A percentile compares a stretch with the other conserved stretches of the same genome.
phyloP scores from a whole-genome alignment of 2,329 filamentous ascomycete species.

The Leptographium galeiforme region DNA sequence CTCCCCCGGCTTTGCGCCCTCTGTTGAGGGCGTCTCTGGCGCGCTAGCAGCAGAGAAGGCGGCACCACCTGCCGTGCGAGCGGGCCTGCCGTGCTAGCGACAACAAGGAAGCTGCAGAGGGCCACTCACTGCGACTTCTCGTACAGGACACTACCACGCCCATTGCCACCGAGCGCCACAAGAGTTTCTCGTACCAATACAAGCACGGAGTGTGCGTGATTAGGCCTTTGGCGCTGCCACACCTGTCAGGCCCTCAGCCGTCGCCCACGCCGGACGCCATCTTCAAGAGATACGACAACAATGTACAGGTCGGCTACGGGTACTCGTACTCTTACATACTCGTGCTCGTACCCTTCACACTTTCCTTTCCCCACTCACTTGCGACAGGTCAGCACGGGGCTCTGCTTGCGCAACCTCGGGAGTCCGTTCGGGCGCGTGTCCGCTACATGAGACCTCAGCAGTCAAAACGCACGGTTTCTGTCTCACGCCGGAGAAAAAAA shows the following conservation, averaged over 20 bases:
- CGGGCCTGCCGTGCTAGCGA: background rate
- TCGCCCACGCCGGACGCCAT: background rate
- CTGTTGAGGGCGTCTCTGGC: background rate
- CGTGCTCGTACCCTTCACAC: too few species aligned
- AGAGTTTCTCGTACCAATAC: too few species aligned
- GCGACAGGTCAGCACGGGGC: too few species aligned
- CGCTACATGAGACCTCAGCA: background rate
- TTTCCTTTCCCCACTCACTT: too few species aligned
- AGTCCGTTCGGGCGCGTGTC: background rate
- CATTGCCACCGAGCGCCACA: too few species aligned
- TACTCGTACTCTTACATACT: too few species aligned
- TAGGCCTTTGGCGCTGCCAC: too few species aligned
- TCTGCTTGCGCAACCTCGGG: background rate
- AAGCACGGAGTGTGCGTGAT: too few species aligned
- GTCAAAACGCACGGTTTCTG: background rate
- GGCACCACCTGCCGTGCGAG: background rate
- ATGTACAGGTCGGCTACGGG: background rate
- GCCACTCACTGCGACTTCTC: too few species aligned
- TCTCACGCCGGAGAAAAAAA: background rate
- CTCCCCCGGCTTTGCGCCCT: background rate
- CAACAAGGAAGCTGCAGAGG: constrained; percentile 5
- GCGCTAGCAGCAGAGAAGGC: background rate
- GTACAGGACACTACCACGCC: too few species aligned
- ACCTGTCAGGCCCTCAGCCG: background rate
- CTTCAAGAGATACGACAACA: too few species aligned